These are phyloP conservation scores for Phytophthora uliginosa DNA, from an alignment of 352 stramenopile genomes.

Conservation along the genomic window DNA sequence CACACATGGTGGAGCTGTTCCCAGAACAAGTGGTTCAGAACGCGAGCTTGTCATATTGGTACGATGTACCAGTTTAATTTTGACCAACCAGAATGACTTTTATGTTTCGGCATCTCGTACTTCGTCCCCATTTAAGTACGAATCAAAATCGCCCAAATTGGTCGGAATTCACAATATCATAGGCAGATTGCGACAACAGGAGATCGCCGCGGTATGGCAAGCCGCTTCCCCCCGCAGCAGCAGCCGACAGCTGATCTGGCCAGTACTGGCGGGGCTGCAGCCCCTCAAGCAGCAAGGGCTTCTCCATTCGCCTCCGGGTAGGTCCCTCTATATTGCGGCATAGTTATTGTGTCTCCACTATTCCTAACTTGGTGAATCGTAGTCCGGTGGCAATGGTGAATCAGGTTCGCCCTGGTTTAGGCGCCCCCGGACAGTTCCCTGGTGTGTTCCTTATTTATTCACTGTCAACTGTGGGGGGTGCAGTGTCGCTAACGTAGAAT, in stretches of 20 bases:
- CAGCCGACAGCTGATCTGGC: constrained; percentile 7
- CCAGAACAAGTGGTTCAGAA: no score
- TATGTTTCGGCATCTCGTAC: no score
- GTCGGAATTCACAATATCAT: no score
- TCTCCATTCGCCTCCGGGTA: constrained; percentile 46
- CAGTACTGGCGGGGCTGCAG: neutral
- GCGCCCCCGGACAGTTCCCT: constrained; percentile 31
- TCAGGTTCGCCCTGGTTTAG: constrained; percentile 43
- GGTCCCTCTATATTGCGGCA: neutral
- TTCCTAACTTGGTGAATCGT: constrained; percentile 11
- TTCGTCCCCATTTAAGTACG: no score
- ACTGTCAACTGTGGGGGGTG: neutral
- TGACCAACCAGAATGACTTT: no score
- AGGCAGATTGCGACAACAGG: no score
- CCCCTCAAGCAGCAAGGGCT: constrained; percentile 13
- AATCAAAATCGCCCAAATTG: no score
- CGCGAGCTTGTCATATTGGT: no score
- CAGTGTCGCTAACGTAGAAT: neutral
- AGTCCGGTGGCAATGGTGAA: constrained; percentile 55
- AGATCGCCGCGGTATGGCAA: constrained; percentile 16
- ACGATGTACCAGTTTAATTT: no score
- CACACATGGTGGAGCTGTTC: no score
- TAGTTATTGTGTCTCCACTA: neutral
- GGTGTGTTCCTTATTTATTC: constrained; percentile 10
- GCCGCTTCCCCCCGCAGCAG: constrained; percentile 28